Conservation (phyloP, 495 filamentous ascomycete genomes). For the Aspergillus baeticus region DNA sequence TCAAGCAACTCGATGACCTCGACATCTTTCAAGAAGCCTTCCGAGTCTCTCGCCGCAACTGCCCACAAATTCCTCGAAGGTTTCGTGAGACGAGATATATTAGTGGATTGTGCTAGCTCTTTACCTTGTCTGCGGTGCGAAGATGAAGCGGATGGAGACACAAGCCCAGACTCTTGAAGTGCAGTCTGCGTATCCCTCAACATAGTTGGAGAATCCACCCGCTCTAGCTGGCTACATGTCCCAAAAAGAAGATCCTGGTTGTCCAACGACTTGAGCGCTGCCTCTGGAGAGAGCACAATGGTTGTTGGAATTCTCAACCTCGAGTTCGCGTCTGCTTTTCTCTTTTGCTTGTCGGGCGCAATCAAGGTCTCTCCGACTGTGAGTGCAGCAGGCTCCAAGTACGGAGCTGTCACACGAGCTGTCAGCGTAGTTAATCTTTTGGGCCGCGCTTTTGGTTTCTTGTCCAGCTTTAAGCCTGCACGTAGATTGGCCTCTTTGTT, state of each 20-base stretch:
- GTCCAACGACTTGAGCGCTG: slow-evolving; percentile 65
- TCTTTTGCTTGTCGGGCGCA: slow-evolving; percentile 23
- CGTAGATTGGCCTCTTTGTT: slow-evolving; percentile 14
- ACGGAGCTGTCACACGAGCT: slow-evolving; percentile 77
- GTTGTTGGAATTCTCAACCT: slow-evolving; percentile 33
- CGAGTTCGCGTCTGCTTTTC: slow-evolving; percentile 27
- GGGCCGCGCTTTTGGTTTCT: slow-evolving; percentile 56
- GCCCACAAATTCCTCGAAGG: slow-evolving; percentile 59
- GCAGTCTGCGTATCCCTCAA: slow-evolving; percentile 69
- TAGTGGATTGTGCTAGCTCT: background rate
- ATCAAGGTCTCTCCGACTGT: slow-evolving; percentile 22
- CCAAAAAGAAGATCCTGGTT: slow-evolving; percentile 86
- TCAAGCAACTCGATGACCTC: slow-evolving; percentile 58
- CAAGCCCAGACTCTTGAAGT: slow-evolving; percentile 58
- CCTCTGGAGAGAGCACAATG: slow-evolving; percentile 69
- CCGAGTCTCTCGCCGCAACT: slow-evolving; percentile 61
- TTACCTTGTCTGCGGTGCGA: background rate
- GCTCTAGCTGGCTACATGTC: slow-evolving; percentile 84
- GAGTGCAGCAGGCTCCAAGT: slow-evolving; percentile 31
- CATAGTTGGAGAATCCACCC: slow-evolving; percentile 68
- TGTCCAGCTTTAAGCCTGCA: slow-evolving; percentile 20
- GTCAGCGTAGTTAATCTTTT: slow-evolving; percentile 86
- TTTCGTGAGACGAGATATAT: slow-evolving; percentile 25
- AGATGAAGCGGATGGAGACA: background rate
- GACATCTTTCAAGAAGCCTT: slow-evolving; percentile 58